These are phyloP conservation scores for Blastocystis sp. DNA, from an alignment of 352 stramenopile species.

Conservation along the genomic window DNA sequence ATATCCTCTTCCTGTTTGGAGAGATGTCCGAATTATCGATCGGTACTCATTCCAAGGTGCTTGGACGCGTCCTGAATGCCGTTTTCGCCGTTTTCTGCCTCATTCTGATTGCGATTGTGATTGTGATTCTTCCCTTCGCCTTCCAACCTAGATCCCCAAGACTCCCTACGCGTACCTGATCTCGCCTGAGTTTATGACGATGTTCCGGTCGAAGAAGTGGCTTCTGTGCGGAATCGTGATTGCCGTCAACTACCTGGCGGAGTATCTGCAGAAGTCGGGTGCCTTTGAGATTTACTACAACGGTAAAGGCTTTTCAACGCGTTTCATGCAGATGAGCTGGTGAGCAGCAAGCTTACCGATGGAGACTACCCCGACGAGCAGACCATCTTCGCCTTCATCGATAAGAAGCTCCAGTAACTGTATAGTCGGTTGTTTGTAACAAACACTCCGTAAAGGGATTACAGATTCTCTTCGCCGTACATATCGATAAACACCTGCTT, in stretches of 20 bases:
- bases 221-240: background rate
- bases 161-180: conserved; percentile 45
- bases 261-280: conserved; percentile 44
- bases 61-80: background rate
- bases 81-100: conserved; percentile 51
- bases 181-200: background rate
- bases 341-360: conserved; percentile 35
- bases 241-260: conserved; percentile 22
- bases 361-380: conserved; percentile 44
- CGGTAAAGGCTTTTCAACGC: background rate
- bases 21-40: background rate
- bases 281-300: conserved; percentile 43
- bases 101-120: conserved; percentile 22
- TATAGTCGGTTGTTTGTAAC: conserved; percentile 17
- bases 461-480: conserved; percentile 52
- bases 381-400: conserved; percentile 18
- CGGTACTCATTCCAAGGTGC: background rate
- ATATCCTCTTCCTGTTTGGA: conserved; percentile 42
- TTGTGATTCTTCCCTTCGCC: background rate
- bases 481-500: conserved; percentile 54
- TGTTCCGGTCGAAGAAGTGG: conserved; percentile 43
- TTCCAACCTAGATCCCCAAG: conserved; percentile 24
- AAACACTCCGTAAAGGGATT: conserved; percentile 33
- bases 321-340: background rate
- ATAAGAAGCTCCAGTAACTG: conserved; percentile 21